These are phyloP conservation scores for Nelumbo lutea DNA, from an alignment of 164 flowering plant genomes.

Conservation along the genomic window DNA sequence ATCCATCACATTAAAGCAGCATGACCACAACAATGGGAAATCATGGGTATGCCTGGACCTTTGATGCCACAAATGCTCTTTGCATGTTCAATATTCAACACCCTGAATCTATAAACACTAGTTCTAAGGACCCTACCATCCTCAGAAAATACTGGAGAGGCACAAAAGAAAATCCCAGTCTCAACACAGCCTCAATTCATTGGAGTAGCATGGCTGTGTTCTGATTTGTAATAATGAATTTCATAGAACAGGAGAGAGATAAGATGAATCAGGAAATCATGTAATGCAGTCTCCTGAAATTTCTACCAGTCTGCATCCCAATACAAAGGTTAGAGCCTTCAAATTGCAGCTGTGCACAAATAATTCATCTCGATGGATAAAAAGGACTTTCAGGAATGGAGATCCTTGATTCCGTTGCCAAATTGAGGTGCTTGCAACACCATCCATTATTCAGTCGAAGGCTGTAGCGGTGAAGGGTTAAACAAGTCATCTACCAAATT, in stretches of 20 bases:
- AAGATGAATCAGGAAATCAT: not conserved
- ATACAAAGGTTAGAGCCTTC: not conserved
- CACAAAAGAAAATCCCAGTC: not conserved
- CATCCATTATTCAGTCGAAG: constrained; percentile 7
- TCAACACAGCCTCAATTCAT: not conserved
- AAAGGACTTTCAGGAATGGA: constrained; percentile 4
- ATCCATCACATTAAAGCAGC: constrained; percentile 1
- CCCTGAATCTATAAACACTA: not conserved
- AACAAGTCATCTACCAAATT: constrained; percentile 2
- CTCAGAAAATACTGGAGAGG: not conserved
- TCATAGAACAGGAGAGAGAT: not conserved
- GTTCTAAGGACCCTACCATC: constrained; percentile 1
- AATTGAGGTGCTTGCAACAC: constrained; percentile 14
- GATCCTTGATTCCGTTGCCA: not conserved
- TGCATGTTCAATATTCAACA: not conserved
- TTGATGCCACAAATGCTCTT: not conserved
- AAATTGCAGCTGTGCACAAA: not conserved
- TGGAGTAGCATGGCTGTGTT: not conserved
- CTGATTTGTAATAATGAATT: not conserved
- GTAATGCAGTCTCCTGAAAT: not conserved
- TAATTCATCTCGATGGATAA: not conserved
- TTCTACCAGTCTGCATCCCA: not conserved
- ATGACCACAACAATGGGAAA: not conserved
- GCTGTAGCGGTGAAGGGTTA: not conserved
- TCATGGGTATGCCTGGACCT: not conserved